Evolutionary conservation across 495 filamentous ascomycete genomes (phyloP).

Genomic region (Glutinoglossum americanum): DNA sequence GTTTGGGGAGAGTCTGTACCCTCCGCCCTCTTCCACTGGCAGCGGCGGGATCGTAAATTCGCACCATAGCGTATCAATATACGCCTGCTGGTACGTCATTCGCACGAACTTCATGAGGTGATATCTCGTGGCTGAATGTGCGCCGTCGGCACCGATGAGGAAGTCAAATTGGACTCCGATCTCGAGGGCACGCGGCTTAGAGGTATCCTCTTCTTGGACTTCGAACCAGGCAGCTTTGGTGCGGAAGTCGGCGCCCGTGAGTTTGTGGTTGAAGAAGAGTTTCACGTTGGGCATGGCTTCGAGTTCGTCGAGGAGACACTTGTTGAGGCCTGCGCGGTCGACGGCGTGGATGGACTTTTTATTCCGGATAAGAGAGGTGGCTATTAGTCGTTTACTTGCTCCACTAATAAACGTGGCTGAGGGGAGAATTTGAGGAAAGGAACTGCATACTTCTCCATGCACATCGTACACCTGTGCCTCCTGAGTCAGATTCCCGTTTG

Average conservation of each 20-base stretch:
- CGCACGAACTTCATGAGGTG: slow-evolving; percentile 85
- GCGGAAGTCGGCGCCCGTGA: slow-evolving; percentile 68
- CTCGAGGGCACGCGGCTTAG: slow-evolving; percentile 20
- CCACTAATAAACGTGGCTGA: background rate
- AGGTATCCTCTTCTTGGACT: slow-evolving; percentile 15
- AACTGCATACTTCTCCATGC: slow-evolving; percentile 48
- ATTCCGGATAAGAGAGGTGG: too few species aligned
- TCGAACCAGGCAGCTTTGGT: slow-evolving; percentile 77
- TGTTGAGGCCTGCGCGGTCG: slow-evolving; percentile 71
- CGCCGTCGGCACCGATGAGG: slow-evolving; percentile 89
- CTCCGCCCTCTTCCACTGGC: slow-evolving; percentile 7
- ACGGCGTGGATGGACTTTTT: slow-evolving; percentile 33
- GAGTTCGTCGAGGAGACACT: slow-evolving; percentile 64
- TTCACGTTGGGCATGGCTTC: slow-evolving; percentile 69
- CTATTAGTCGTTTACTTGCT: too few species aligned
- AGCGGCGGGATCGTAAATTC: slow-evolving; percentile 63
- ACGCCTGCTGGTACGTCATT: slow-evolving; percentile 82
- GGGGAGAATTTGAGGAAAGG: background rate
- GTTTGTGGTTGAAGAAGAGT: slow-evolving; percentile 77
- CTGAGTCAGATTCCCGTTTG: slow-evolving; percentile 44
- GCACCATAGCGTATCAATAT: slow-evolving; percentile 94
- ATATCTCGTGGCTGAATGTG: slow-evolving; percentile 72
- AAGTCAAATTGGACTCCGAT: slow-evolving; percentile 71
- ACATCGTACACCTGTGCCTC: slow-evolving; percentile 75
- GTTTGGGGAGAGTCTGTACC: slow-evolving; percentile 63